Percentiles rank a stretch among this genome's conserved stretches.
These are phyloP conservation scores for Ceratobasidium sp. DNA, from an alignment of 1,284 basidiomycete species.

Conservation along the genomic window DNA sequence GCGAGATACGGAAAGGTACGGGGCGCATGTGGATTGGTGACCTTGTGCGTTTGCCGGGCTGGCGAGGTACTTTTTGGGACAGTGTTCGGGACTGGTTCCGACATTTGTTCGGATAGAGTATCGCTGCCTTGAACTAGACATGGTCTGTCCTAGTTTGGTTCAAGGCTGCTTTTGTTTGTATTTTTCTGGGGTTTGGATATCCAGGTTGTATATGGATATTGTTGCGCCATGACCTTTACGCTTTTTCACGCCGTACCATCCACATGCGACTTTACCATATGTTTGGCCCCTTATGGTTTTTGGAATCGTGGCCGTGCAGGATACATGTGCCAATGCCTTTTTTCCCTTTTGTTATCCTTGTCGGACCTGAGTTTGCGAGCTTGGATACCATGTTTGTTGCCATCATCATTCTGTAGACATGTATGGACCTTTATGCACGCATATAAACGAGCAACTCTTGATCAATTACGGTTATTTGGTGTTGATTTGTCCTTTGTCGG, in stretches of 20 bases:
- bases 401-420: slow-evolving; percentile 14
- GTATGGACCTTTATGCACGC: slow-evolving; percentile 7
- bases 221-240: slow-evolving; percentile 2
- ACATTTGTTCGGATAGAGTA: slow-evolving; percentile 43
- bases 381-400: slow-evolving; percentile 40
- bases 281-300: slow-evolving; percentile 17
- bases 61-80: slow-evolving; percentile 49
- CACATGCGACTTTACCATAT: slow-evolving; percentile 2
- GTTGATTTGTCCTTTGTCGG: not conserved
- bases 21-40: slow-evolving; percentile 49
- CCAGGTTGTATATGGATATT: slow-evolving; percentile 33
- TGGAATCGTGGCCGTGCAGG: slow-evolving; percentile 26
- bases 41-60: slow-evolving; percentile 43
- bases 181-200: not conserved
- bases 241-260: not conserved
- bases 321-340: slow-evolving; percentile 20
- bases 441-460: slow-evolving; percentile 37
- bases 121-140: slow-evolving; percentile 12
- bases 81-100: slow-evolving; percentile 48
- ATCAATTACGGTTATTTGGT: slow-evolving; percentile 3
- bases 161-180: slow-evolving; percentile 15
- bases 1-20: slow-evolving; percentile 48
- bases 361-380: slow-evolving; percentile 43
- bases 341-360: slow-evolving; percentile 30
- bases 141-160: slow-evolving; percentile 3